Percentiles rank a stretch among this genome's conserved stretches.
phyloP scores from a whole-genome alignment of 1,139 yeast species.

The Debaryomyces robertsiae region DNA sequence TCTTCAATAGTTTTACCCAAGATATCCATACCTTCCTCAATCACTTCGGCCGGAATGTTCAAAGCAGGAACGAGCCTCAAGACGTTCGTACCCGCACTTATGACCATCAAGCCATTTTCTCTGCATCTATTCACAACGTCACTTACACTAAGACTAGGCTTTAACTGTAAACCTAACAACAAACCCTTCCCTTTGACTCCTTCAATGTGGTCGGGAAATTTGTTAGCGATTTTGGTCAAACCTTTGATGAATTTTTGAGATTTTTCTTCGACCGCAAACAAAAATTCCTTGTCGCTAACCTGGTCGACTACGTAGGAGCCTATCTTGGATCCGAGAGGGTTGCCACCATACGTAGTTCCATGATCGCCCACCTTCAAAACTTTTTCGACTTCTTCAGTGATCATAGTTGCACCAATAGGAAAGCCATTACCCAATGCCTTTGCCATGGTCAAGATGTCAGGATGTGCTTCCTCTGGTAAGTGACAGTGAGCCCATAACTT shows the following conservation, averaged over 20 bases:
- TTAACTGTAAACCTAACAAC: slow-evolving; percentile 79
- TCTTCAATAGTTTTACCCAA: slow-evolving; percentile 39
- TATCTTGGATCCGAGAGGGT: slow-evolving; percentile 85
- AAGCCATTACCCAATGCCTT: slow-evolving; percentile 98
- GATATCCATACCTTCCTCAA: slow-evolving; percentile 69
- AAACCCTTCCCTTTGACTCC: slow-evolving; percentile 88
- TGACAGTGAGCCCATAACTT: slow-evolving; percentile 88
- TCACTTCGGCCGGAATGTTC: slow-evolving; percentile 70
- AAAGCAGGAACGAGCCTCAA: slow-evolving; percentile 91
- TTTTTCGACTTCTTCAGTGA: slow-evolving; percentile 74
- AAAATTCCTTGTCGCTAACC: slow-evolving; percentile 62
- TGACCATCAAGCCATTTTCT: slow-evolving; percentile 76
- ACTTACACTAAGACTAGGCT: slow-evolving; percentile 57
- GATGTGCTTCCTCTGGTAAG: slow-evolving; percentile 77
- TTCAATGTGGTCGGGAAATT: slow-evolving; percentile 59
- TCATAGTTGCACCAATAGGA: slow-evolving; percentile 94
- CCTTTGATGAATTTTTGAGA: slow-evolving; percentile 56
- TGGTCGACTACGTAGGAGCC: slow-evolving; percentile 74
- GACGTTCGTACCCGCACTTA: slow-evolving; percentile 91
- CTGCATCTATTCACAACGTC: slow-evolving; percentile 68
- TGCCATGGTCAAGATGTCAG: slow-evolving; percentile 92
- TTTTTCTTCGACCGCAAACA: slow-evolving; percentile 58
- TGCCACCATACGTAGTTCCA: slow-evolving; percentile 98
- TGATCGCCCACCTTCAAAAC: slow-evolving; percentile 88
- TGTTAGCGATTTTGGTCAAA: slow-evolving; percentile 53